A percentile compares a stretch with the other conserved stretches of the same genome.
Evolutionary conservation across 306 rosid genomes (phyloP).

Genomic region (Malus sieversii): DNA sequence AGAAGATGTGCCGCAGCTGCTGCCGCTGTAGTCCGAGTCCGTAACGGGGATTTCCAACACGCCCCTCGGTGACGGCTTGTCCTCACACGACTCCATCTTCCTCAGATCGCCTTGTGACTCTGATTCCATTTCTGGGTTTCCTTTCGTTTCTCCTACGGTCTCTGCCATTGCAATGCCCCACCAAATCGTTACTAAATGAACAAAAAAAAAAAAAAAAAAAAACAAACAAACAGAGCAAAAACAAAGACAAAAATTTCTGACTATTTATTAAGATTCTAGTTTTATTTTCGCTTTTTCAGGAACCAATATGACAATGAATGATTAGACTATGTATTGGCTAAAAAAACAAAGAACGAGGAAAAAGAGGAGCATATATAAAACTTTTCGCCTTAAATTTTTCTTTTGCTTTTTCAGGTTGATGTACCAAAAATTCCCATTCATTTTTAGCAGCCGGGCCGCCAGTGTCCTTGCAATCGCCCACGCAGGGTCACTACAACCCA

Average conservation of each 20-base stretch:
- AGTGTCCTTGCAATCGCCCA: neutral
- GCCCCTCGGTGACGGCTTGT: constrained; percentile 59
- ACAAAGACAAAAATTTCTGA: neutral
- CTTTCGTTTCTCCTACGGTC: constrained; percentile 12
- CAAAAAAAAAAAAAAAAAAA: neutral
- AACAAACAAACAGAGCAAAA: neutral
- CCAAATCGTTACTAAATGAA: neutral
- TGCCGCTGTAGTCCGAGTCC: constrained; percentile 44
- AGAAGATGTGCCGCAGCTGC: neutral
- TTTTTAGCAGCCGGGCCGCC: neutral
- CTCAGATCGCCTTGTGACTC: neutral
- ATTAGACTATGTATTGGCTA: neutral
- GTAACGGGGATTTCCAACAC: constrained; percentile 51
- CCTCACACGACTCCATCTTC: constrained; percentile 25
- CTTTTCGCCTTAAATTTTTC: neutral
- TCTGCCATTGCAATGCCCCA: neutral
- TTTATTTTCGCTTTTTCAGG: neutral
- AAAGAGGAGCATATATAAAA: neutral
- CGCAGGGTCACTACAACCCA: neutral
- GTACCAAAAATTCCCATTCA: neutral
- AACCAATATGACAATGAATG: neutral
- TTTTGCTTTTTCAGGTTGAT: neutral
- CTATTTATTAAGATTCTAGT: neutral
- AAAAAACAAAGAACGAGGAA: too few species aligned
- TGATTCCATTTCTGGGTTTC: constrained; percentile 28